Percentiles rank a stretch among this genome's conserved stretches.
Evolutionary conservation across 345 rosid genomes (phyloP).

Genomic region (Eucalyptus caleyi): DNA sequence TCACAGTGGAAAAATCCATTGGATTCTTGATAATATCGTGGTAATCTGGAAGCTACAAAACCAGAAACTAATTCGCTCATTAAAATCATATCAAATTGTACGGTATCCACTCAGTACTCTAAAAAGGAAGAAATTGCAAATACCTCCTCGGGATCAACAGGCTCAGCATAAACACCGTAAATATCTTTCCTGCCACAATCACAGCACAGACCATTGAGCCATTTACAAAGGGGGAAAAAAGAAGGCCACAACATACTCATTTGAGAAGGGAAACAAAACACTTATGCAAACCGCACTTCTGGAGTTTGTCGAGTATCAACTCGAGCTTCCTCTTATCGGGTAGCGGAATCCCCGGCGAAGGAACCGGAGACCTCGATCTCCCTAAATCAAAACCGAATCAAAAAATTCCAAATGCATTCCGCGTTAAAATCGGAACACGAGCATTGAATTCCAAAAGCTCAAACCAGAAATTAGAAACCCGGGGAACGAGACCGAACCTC

Average conservation of each 20-base stretch:
- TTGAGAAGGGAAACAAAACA: not conserved
- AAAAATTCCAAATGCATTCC: not conserved
- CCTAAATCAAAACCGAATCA: not conserved
- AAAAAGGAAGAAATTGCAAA: not conserved
- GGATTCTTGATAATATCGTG: constrained; percentile 69
- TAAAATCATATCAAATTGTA: not conserved
- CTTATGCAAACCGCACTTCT: constrained; percentile 39
- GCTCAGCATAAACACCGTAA: constrained; percentile 91
- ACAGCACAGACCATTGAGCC: not conserved
- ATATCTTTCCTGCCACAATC: constrained; percentile 76
- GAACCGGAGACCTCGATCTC: constrained; percentile 34
- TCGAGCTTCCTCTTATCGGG: constrained; percentile 73
- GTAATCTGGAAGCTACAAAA: constrained; percentile 73
- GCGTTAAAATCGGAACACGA: not conserved
- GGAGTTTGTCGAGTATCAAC: constrained; percentile 85
- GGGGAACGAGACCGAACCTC: constrained; percentile 26
- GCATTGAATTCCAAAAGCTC: not conserved
- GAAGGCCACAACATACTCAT: not conserved
- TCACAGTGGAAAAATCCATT: constrained; percentile 76
- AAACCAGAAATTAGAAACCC: not conserved
- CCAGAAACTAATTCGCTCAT: not conserved
- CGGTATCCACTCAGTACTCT: not conserved
- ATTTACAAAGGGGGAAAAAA: not conserved
- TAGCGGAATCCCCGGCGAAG: constrained; percentile 25
- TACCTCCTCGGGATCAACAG: constrained; percentile 95